A percentile compares a stretch with the other conserved stretches of the same genome.
Evolutionary conservation across 1,139 yeast genomes (phyloP).

Genomic region (Debaryomyces nepalensis): DNA sequence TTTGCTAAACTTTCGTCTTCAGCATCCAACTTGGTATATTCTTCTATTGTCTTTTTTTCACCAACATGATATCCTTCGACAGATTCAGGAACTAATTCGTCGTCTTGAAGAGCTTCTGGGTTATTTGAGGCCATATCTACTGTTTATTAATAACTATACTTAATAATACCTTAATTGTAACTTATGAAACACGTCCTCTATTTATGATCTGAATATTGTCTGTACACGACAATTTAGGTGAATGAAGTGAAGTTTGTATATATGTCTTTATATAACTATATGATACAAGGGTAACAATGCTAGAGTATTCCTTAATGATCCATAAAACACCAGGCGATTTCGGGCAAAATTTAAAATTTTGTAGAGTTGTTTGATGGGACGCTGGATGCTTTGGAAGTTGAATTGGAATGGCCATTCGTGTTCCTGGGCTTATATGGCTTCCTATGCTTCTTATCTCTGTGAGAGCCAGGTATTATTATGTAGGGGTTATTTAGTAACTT

Average conservation of each 20-base stretch:
- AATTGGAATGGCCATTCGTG: background rate
- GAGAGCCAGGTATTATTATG: slow-evolving; percentile 31
- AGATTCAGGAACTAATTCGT: slow-evolving; percentile 67
- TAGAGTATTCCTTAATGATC: background rate
- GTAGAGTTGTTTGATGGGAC: background rate
- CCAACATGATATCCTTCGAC: slow-evolving; percentile 76
- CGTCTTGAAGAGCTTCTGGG: slow-evolving; percentile 34
- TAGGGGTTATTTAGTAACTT: slow-evolving; percentile 37
- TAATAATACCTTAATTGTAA: background rate
- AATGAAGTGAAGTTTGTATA: background rate
- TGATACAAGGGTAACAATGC: background rate
- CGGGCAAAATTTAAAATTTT: background rate
- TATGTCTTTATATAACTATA: background rate
- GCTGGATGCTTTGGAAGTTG: slow-evolving; percentile 1
- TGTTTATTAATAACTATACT: background rate
- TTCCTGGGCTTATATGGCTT: slow-evolving; percentile 7
- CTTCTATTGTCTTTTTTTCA: slow-evolving; percentile 84
- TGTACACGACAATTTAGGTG: slow-evolving; percentile 1
- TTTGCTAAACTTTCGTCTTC: slow-evolving; percentile 89
- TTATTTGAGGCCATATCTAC: slow-evolving; percentile 8
- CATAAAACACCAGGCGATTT: slow-evolving; percentile 2
- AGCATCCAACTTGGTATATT: slow-evolving; percentile 82
- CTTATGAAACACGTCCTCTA: slow-evolving; percentile 5
- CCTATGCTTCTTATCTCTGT: slow-evolving; percentile 12
- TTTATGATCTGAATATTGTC: slow-evolving; percentile 6